Evolutionary conservation across 768 basidiomycete species (phyloP).

Genomic region (Hortiboletus campestris): DNA sequence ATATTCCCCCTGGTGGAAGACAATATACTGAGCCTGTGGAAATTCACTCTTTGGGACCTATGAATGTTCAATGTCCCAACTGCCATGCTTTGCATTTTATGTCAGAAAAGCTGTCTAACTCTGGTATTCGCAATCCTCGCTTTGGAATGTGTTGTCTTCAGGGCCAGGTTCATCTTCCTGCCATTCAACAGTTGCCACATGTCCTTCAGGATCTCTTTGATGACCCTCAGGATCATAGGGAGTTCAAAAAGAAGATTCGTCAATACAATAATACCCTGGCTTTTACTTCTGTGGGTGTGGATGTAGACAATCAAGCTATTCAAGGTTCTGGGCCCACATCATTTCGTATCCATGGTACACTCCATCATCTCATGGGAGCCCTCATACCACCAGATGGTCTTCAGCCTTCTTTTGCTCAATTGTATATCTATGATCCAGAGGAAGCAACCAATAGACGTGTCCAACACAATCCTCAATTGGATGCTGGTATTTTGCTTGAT

Average conservation of each 20-base stretch:
- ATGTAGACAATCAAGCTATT: neutral
- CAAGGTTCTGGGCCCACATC: slow-evolving; percentile 18
- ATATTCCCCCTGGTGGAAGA: slow-evolving; percentile 9
- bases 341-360: slow-evolving; percentile 33
- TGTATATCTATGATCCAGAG: slow-evolving; percentile 41
- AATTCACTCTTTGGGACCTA: neutral
- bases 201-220: slow-evolving; percentile 10
- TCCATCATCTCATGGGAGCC: slow-evolving; percentile 37
- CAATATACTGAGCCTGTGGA: slow-evolving; percentile 1
- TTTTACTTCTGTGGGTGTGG: slow-evolving; percentile 8
- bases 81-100: slow-evolving; percentile 22
- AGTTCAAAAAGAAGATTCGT: slow-evolving; percentile 35
- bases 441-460: slow-evolving; percentile 31
- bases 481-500: slow-evolving; percentile 15
- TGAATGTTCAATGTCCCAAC: slow-evolving; percentile 8
- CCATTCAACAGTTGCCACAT: slow-evolving; percentile 19
- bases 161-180: slow-evolving; percentile 25
- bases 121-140: neutral
- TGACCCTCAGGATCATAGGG: slow-evolving; percentile 2
- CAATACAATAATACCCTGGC: slow-evolving; percentile 36
- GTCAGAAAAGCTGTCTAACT: slow-evolving; percentile 6
- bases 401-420: slow-evolving; percentile 37
- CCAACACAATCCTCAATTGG: slow-evolving; percentile 23
- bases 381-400: slow-evolving; percentile 23
- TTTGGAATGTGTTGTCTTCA: slow-evolving; percentile 33